Base-by-base conservation (phyloP, 495 filamentous ascomycete genomes). In the Bryoglossum gracile region DNA sequence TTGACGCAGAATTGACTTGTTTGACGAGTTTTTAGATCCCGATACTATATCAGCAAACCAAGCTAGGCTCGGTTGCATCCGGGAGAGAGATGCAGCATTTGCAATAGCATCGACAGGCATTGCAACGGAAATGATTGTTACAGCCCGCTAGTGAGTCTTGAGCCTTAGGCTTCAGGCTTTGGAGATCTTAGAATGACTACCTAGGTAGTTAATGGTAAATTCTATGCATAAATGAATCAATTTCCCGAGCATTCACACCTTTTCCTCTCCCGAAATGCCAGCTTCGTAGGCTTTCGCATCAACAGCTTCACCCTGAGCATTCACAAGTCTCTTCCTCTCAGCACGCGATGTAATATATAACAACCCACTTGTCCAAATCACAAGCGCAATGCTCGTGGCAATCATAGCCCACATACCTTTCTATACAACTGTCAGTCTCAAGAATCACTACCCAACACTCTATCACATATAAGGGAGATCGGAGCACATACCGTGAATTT, bases 351-450 rank as follows among this genome's bases (percentile, higher is more conserved):
- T 67, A 53, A 66, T 50, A 33, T 61, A 73, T 9, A 70, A 59
- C 42, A 80, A 54, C 1, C 61, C 63, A 10, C 54, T 71, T 11
- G 75, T 77, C 75, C 75, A 78, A 0, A 73, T 39, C 0, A 55
- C 67, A 41, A 80, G 43, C 2, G 73, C 71, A 49, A 77, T 66
- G 25, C 70, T 76, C 13, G 65, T 68, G 4, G 62, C 71, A 40
- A 78, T 74, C 75, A 81, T 79, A 33, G 77, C 73, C 66, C 72
- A 79, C 75, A 78, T 79, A 3, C 77, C 75, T 44, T 50, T 54
- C 55, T 57, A 32, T 24, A 34, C 9, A 36, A 23, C n/a, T 61
- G 61, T 43, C 41, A 41, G 48, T 44, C n/a, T n/a, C n/a, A n/a
- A n/a, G n/a, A 43, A 62, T 33, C 14, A 5, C 18, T 19, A 64